Evolutionary conservation across 805 yeast species (phyloP).

Genomic region (Saccharomyces eubayanus): DNA sequence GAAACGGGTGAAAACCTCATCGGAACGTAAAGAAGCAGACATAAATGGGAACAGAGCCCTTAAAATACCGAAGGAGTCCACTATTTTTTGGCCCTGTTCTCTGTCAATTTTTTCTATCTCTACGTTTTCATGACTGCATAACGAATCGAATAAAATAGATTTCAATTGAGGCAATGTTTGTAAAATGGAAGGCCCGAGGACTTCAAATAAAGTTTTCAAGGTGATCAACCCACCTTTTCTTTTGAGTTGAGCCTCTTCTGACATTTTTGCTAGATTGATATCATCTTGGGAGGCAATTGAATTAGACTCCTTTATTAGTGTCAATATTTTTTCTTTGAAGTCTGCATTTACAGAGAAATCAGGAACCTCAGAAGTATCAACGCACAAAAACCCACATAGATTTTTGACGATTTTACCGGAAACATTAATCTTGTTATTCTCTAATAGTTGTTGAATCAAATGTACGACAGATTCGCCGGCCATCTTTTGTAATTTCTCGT

Average conservation of each 20-base stretch:
- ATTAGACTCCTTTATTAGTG: constrained; percentile 72
- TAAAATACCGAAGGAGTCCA: constrained; percentile 79
- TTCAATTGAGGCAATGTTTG: constrained; percentile 57
- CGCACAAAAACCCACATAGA: constrained; percentile 86
- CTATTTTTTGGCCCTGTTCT: constrained; percentile 63
- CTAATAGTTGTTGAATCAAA: constrained; percentile 52
- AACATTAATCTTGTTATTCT: constrained; percentile 55
- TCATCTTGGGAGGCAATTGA: constrained; percentile 53
- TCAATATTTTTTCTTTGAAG: constrained; percentile 50
- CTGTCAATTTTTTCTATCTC: constrained; percentile 28
- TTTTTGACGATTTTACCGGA: constrained; percentile 86
- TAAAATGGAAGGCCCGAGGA: constrained; percentile 50
- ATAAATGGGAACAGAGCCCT: constrained; percentile 65
- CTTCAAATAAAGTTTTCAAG: constrained; percentile 47
- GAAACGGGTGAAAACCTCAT: constrained; percentile 44
- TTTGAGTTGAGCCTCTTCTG: constrained; percentile 68
- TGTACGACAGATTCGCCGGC: constrained; percentile 62
- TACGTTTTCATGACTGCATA: constrained; percentile 34
- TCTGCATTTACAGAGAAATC: constrained; percentile 65
- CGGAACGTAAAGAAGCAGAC: constrained; percentile 37
- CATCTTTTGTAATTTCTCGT: constrained; percentile 55
- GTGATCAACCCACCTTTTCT: constrained; percentile 77
- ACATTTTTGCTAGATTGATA: constrained; percentile 51
- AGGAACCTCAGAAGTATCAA: constrained; percentile 92
- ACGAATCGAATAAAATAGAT: constrained; percentile 57